These are phyloP conservation scores for Globisporangium recalcitrans DNA, from an alignment of 352 stramenopile genomes.

Conservation along the genomic window DNA sequence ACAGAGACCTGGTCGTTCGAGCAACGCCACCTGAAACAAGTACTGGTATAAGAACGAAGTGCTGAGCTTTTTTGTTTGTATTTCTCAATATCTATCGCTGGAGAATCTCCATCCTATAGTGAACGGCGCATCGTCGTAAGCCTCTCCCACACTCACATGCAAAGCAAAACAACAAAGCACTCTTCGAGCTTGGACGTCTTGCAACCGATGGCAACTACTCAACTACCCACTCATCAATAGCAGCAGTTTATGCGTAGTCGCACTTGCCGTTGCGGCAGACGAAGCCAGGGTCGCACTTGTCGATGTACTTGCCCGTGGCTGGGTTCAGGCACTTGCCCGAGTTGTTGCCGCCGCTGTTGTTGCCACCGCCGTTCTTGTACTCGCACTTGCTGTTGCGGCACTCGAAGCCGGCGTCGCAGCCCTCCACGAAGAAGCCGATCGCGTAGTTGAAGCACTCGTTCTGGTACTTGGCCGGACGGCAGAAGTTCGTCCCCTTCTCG, in stretches of 20 bases:
- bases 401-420: conserved; percentile 7
- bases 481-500: conserved; percentile 11
- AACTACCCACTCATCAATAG: too few species aligned
- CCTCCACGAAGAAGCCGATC: conserved; percentile 10
- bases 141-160: not conserved
- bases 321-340: conserved; percentile 11
- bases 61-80: not conserved
- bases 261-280: conserved; percentile 14
- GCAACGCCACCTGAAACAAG: too few species aligned
- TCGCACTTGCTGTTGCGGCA: conserved; percentile 16
- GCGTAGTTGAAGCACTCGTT: conserved; percentile 15
- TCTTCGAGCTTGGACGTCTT: too few species aligned
- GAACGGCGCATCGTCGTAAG: not conserved
- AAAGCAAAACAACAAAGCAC: not conserved
- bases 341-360: not conserved
- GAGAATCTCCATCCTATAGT: not conserved
- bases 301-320: conserved; percentile 13
- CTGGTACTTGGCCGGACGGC: conserved; percentile 2
- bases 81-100: not conserved
- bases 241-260: conserved; percentile 10
- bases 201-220: too few species aligned
- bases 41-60: too few species aligned
- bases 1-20: too few species aligned
- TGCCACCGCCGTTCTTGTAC: not conserved
- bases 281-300: conserved; percentile 14